Conservation (phyloP, 2,329 filamentous ascomycete species). For the Nothomitra cinnamomea region DNA sequence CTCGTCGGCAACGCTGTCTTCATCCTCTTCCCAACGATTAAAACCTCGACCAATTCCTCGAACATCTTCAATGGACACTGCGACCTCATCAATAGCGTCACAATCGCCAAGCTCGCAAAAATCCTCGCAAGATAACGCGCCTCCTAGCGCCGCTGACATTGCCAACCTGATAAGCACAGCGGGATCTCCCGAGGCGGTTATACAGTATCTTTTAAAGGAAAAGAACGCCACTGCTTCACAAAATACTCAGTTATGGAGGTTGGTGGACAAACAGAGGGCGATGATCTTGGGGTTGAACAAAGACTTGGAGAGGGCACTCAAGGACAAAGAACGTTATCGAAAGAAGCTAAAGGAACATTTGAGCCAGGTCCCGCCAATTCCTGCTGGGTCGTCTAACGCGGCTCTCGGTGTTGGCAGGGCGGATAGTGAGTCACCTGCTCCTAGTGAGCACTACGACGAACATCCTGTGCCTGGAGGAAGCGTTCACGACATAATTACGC, state of each 20-base stretch:
- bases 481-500: conserved; percentile 8
- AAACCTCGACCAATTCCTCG: conserved; percentile 32
- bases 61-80: conserved; percentile 83
- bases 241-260: conserved; percentile 81
- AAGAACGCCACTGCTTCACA: conserved; percentile 79
- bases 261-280: conserved; percentile 89
- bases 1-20: conserved; percentile 9
- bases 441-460: conserved; percentile 15
- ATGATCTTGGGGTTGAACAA: conserved; percentile 92
- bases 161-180: conserved; percentile 51
- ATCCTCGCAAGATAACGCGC: conserved; percentile 36
- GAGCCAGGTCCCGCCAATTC: conserved; percentile 26
- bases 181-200: conserved; percentile 75
- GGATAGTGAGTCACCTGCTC: conserved; percentile 15
- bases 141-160: conserved; percentile 55
- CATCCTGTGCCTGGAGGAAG: conserved; percentile 13
- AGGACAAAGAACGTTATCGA: conserved; percentile 88
- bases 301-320: conserved; percentile 75
- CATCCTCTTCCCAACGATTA: conserved; percentile 10
- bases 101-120: conserved; percentile 40
- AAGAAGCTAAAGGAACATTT: conserved; percentile 71
- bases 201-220: conserved; percentile 77
- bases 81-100: conserved; percentile 60
- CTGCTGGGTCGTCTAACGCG: conserved; percentile 13
- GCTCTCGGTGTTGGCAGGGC: conserved; percentile 2